Base-by-base conservation (phyloP, 2,329 filamentous ascomycete genomes). In the Cladosporium sp. region DNA sequence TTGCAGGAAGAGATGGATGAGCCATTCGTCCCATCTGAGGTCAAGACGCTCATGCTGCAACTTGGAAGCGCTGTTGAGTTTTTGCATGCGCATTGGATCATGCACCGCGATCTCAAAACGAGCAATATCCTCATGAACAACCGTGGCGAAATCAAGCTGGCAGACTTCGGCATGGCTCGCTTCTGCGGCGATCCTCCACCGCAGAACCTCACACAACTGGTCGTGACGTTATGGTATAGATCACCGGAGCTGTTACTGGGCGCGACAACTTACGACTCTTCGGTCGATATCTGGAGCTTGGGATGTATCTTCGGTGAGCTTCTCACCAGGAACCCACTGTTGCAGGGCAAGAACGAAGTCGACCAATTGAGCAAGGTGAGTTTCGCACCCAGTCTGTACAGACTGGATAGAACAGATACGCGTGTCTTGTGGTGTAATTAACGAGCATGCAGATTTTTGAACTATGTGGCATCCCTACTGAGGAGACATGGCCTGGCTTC, bases 141-240 rank as follows among this genome's bases (percentile, higher is more conserved):
- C 81, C 91, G 93, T 54, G 95, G 95, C 54, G 89, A 91, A 76
- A 89, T 99, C 78, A 97, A 97, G 79, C 89, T 99, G 69, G 95
- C 95, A 67, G 95, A 99, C 79, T 99, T 99, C 76, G 95, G 95
- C 77, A 97, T 99, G 92, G 94, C 95, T 3, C 87, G 95, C 30
- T 95, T 95, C 79, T 91, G 91, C 64, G 91, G 91, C 59, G 88
- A 92, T 71, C 93, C 94, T 4, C 83, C 88, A 0, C 82, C 83
- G 5, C 85, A 88, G 1, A 90, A 91, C 68, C 85, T 98, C 67
- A 98, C 95, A 2, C 91, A 94, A 75, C 86, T 98, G 56, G 95
- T 99, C 68, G 94, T 98, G 21, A 99, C 95, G 7, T 85, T 99
- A 7, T 99, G 95, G 95, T 99, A 99, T 78, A 91, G 95, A 65